These are phyloP conservation scores for Protomyces pachydermus DNA, from an alignment of 1,139 yeast genomes.

Conservation along the genomic window DNA sequence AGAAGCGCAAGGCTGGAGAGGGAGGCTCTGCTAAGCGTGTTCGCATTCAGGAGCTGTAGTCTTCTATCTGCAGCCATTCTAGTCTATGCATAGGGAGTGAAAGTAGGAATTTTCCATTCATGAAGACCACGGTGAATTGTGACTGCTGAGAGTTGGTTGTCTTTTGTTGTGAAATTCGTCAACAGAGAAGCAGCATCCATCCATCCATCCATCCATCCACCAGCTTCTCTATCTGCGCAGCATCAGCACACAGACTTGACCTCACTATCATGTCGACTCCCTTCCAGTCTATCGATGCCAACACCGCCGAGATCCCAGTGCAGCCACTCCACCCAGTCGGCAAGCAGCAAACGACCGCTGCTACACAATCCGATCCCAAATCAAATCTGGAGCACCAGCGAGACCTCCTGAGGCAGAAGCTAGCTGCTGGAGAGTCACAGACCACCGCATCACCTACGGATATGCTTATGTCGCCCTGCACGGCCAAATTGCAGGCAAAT, in stretches of 20 bases:
- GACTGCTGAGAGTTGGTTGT: neutral
- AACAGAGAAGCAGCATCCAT: neutral
- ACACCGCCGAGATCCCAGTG: neutral
- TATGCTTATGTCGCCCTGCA: slow-evolving; percentile 53
- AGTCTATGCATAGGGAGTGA: too few relatives aligned
- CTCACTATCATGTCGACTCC: neutral
- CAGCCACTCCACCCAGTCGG: neutral
- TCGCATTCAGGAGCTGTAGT: neutral
- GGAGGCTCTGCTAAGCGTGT: neutral
- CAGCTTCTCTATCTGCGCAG: neutral
- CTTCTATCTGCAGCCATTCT: too few relatives aligned
- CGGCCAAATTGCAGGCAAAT: slow-evolving; percentile 51
- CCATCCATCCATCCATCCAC: neutral
- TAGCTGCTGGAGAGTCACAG: slow-evolving; percentile 18
- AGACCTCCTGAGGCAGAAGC: slow-evolving; percentile 24
- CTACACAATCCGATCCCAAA: neutral
- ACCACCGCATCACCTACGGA: slow-evolving; percentile 57
- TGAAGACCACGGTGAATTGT: neutral
- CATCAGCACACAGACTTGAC: too few relatives aligned
- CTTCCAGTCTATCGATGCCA: neutral
- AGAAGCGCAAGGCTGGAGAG: neutral
- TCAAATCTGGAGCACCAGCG: slow-evolving; percentile 27
- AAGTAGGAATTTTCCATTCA: too few relatives aligned
- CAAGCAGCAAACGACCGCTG: neutral
- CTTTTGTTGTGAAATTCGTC: neutral